Percentiles rank a stretch among this genome's conserved stretches.
Evolutionary conservation across 768 basidiomycete species (phyloP).

Genomic region (Tricholoma furcatifolium): DNA sequence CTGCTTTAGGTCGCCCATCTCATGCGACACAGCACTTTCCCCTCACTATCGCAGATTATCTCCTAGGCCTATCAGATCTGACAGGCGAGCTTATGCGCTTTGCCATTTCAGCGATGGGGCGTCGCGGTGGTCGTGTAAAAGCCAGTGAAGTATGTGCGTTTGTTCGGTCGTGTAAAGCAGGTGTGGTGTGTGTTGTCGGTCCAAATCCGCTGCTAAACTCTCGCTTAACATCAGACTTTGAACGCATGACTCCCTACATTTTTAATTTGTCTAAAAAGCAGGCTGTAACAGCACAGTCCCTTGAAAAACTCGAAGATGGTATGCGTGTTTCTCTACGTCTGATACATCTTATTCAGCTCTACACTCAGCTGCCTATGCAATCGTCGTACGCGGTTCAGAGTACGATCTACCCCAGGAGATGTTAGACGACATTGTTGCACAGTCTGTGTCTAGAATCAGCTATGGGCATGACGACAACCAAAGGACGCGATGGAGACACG

Average conservation of each 20-base stretch:
- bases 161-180: slow-evolving; percentile 73
- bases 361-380: slow-evolving; percentile 64
- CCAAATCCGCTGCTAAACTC: not conserved
- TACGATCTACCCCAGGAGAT: slow-evolving; percentile 67
- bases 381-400: slow-evolving; percentile 70
- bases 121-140: slow-evolving; percentile 60
- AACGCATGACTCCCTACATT: slow-evolving; percentile 68
- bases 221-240: slow-evolving; percentile 58
- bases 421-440: slow-evolving; percentile 66
- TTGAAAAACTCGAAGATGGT: slow-evolving; percentile 96
- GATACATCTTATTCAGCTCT: slow-evolving; percentile 2
- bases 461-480: slow-evolving; percentile 4
- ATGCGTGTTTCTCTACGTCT: slow-evolving; percentile 12
- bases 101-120: slow-evolving; percentile 80
- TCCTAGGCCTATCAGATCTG: slow-evolving; percentile 90
- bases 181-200: slow-evolving; percentile 30
- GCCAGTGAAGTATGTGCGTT: slow-evolving; percentile 67
- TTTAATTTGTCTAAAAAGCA: slow-evolving; percentile 86
- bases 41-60: slow-evolving; percentile 78
- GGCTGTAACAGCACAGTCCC: slow-evolving; percentile 77
- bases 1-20: slow-evolving; percentile 1
- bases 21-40: slow-evolving; percentile 62
- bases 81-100: slow-evolving; percentile 97
- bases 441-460: slow-evolving; percentile 36
- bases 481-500: slow-evolving; percentile 15